Evolutionary conservation across 2,329 filamentous ascomycete genomes (phyloP).

Genomic region (Fusarium aywerte): DNA sequence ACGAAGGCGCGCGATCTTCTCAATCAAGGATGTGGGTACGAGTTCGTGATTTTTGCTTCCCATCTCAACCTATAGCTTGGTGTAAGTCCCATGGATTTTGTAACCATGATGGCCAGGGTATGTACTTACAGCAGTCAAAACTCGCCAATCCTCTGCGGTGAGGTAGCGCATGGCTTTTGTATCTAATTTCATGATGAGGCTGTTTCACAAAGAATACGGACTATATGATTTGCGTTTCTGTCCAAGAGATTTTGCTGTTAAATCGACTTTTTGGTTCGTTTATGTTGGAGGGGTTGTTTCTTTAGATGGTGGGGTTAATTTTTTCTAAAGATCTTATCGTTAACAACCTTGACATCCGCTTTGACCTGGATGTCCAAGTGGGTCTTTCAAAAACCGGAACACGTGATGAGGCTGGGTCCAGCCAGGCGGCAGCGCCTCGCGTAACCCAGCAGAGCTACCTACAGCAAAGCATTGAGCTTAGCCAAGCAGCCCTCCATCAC

Average conservation of each 20-base stretch:
- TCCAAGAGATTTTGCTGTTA: background rate
- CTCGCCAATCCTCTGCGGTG: constrained; percentile 91
- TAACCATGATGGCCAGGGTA: constrained; percentile 45
- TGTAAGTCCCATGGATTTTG: constrained; percentile 46
- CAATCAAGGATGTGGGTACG: constrained; percentile 89
- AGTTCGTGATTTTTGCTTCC: constrained; percentile 97
- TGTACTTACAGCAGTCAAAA: constrained; percentile 83
- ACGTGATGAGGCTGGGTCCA: constrained; percentile 51
- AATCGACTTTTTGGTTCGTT: constrained; percentile 5
- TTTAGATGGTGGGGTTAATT: constrained; percentile 46
- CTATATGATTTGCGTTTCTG: background rate
- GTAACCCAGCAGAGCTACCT: constrained; percentile 56
- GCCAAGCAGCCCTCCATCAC: constrained; percentile 52
- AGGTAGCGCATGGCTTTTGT: constrained; percentile 94
- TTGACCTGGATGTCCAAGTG: constrained; percentile 5
- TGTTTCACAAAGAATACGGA: background rate
- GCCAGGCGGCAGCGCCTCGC: constrained; percentile 59
- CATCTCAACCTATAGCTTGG: constrained; percentile 77
- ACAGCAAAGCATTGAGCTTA: constrained; percentile 51
- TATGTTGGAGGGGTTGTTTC: constrained; percentile 40
- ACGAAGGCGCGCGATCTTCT: constrained; percentile 82
- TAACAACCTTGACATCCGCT: constrained; percentile 4
- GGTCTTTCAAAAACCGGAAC: background rate
- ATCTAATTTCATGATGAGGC: constrained; percentile 86
- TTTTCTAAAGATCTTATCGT: constrained; percentile 50